These are phyloP conservation scores for Kitagawia praeruptora DNA, from an alignment of 129 eudicot genomes.

Conservation along the genomic window DNA sequence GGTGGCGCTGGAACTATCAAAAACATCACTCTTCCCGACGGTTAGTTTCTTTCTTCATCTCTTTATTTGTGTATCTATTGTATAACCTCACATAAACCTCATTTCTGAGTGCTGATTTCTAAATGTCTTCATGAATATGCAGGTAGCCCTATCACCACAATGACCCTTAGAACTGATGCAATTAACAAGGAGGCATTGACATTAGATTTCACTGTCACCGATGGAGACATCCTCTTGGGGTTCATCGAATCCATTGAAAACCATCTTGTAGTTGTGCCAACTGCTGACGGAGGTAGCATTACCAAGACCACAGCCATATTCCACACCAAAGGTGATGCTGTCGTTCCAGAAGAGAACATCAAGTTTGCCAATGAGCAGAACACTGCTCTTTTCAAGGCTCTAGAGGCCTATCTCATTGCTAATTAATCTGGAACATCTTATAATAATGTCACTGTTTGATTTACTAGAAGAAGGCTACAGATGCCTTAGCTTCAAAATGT, in stretches of 20 bases:
- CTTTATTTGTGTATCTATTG: no score
- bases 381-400: neutral
- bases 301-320: neutral
- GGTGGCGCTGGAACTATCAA: conserved; percentile 16
- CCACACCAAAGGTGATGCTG: conserved; percentile 3
- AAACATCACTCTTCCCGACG: conserved; percentile 1
- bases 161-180: neutral
- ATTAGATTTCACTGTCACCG: neutral
- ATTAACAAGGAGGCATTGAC: neutral
- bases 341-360: neutral
- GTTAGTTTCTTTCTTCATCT: neutral
- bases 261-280: neutral
- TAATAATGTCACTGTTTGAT: neutral
- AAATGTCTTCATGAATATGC: neutral
- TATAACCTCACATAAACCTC: no score
- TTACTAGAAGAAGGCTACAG: neutral
- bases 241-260: neutral
- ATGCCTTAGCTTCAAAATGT: neutral
- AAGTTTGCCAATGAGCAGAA: neutral
- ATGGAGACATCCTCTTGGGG: neutral
- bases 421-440: neutral
- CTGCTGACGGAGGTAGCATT: neutral
- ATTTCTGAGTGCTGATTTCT: no score
- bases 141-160: neutral
- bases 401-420: neutral